phyloP scores from a whole-genome alignment of 1,284 basidiomycete species.

The Sutorius eximius region DNA sequence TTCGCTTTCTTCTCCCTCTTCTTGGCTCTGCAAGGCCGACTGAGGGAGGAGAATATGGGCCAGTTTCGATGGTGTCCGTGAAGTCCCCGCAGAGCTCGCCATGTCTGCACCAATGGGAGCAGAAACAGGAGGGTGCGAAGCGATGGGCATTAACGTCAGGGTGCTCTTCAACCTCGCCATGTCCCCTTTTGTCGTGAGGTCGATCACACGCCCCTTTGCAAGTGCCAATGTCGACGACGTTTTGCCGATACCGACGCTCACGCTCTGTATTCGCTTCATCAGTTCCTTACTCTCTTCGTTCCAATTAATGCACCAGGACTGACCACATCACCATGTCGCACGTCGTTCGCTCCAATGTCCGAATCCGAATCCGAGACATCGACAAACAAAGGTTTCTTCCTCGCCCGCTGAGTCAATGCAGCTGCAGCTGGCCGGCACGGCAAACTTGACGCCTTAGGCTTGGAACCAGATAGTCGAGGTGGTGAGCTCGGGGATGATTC shows the following conservation, averaged over 20 bases:
- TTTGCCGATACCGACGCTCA: neutral
- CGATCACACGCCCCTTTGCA: neutral
- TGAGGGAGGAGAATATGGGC: slow-evolving; percentile 9
- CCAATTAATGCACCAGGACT: neutral
- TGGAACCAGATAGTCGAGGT: slow-evolving; percentile 1
- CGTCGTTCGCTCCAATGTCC: slow-evolving; percentile 22
- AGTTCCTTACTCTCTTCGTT: neutral
- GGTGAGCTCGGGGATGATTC: slow-evolving; percentile 9
- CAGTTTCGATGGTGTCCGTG: slow-evolving; percentile 20
- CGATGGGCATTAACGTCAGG: neutral
- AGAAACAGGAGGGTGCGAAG: neutral
- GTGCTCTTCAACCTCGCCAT: neutral
- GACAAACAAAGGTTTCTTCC: slow-evolving; percentile 24
- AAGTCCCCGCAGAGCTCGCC: neutral
- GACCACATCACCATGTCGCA: slow-evolving; percentile 12
- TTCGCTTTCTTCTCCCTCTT: slow-evolving; percentile 11
- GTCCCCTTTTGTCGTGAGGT: slow-evolving; percentile 4
- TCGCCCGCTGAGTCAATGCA: neutral
- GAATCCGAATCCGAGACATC: slow-evolving; percentile 29
- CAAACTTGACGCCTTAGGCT: neutral
- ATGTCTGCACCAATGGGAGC: neutral
- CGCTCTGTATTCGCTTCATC: slow-evolving; percentile 8
- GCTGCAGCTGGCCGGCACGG: neutral
- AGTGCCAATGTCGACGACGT: neutral
- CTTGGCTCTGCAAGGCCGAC: slow-evolving; percentile 12